Conservation (phyloP, 441 rosid genomes). For the Flueggea neowawraea region DNA sequence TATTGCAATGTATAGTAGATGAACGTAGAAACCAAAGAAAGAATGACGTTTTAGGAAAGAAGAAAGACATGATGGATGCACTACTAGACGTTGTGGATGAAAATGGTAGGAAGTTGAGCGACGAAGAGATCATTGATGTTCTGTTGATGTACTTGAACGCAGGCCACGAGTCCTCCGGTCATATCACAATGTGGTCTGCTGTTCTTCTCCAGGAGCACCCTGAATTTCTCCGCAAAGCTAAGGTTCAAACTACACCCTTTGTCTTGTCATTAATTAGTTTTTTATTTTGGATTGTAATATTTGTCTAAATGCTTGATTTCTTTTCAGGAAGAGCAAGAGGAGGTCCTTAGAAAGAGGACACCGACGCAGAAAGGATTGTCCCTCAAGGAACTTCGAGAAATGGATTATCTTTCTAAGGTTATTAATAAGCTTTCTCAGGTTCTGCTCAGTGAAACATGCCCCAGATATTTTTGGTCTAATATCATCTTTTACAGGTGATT, state of each 20-base stretch:
- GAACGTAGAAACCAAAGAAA: conserved; percentile 42
- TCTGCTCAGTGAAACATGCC: no score
- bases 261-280: not conserved
- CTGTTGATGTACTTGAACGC: conserved; percentile 85
- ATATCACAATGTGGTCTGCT: conserved; percentile 79
- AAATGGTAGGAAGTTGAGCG: conserved; percentile 50
- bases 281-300: not conserved
- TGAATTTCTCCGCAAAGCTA: conserved; percentile 48
- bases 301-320: not conserved
- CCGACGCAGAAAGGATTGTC: conserved; percentile 47
- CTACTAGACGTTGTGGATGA: conserved; percentile 66
- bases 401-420: conserved; percentile 74
- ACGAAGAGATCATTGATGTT: conserved; percentile 76
- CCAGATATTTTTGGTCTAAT: no score
- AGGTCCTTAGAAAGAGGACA: conserved; percentile 40
- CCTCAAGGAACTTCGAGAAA: conserved; percentile 67
- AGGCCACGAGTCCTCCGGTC: conserved; percentile 94
- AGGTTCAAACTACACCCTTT: conserved; percentile 24
- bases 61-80: conserved; percentile 80
- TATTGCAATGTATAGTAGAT: conserved; percentile 43
- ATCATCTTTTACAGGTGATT: conserved; percentile 39
- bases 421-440: not conserved
- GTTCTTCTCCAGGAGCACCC: conserved; percentile 60
- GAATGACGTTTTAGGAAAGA: conserved; percentile 11
- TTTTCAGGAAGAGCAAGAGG: conserved; percentile 67